Conservation (phyloP, 345 rosid genomes). For the Nephelium lappaceum region DNA sequence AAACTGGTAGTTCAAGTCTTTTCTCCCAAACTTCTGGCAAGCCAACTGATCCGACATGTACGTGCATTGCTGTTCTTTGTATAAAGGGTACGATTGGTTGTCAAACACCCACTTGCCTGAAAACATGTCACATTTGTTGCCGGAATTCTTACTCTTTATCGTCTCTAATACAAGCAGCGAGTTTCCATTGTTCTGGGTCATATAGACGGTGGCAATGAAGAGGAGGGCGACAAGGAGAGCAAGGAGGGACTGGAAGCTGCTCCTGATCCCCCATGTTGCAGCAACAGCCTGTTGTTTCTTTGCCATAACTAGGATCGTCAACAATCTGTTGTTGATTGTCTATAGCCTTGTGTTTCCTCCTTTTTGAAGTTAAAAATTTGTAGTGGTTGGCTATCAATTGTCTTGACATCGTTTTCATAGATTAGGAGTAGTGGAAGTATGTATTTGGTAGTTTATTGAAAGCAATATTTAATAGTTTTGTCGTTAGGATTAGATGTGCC, state of each 20-base stretch:
- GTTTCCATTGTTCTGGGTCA: constrained; percentile 35
- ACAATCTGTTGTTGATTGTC: background rate
- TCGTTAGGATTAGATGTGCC: background rate
- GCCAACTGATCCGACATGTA: constrained; percentile 81
- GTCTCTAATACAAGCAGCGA: constrained; percentile 10
- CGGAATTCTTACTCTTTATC: constrained; percentile 6
- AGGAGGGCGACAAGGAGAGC: constrained; percentile 70
- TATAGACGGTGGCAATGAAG: constrained; percentile 51
- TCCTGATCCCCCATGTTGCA: constrained; percentile 46
- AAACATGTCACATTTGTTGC: constrained; percentile 59
- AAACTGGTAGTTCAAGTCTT: constrained; percentile 59
- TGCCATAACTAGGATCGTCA: constrained; percentile 30
- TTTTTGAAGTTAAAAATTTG: constrained; percentile 26
- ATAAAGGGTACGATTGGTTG: constrained; percentile 66
- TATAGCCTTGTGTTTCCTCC: background rate
- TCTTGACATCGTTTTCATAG: constrained; percentile 12
- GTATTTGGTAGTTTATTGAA: constrained; percentile 35
- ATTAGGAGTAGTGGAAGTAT: constrained; percentile 22
- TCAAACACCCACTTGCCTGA: constrained; percentile 81
- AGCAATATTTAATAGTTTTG: constrained; percentile 18
- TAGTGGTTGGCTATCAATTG: constrained; percentile 28
- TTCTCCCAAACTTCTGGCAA: constrained; percentile 81
- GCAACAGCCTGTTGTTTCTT: constrained; percentile 43
- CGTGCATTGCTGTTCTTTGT: constrained; percentile 74
- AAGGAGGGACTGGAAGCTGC: constrained; percentile 62